phyloP scores from a whole-genome alignment of 306 rosid species.

The Adenanthera pavonina region DNA sequence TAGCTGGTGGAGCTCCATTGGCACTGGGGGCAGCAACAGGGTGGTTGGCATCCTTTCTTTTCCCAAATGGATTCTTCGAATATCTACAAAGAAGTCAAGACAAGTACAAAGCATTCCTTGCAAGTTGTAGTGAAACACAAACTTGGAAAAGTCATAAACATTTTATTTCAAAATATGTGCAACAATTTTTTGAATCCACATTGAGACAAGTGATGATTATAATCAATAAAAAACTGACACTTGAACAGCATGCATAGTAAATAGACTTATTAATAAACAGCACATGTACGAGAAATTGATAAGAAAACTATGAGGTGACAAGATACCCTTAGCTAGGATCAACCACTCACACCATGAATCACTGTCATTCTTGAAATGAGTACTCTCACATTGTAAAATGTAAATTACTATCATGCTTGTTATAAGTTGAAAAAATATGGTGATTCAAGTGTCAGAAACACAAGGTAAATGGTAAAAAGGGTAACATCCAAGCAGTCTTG shows the following conservation, averaged over 20 bases:
- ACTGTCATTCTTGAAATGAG: background rate
- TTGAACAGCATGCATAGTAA: background rate
- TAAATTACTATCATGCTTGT: background rate
- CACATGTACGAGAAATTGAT: background rate
- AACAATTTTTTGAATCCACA: background rate
- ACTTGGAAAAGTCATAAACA: constrained; percentile 30
- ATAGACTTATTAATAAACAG: background rate
- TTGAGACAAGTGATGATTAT: background rate
- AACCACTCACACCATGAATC: background rate
- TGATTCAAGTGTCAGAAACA: background rate
- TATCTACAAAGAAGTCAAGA: constrained; percentile 74
- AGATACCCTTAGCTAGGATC: background rate
- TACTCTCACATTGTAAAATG: background rate
- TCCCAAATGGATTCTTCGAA: constrained; percentile 97
- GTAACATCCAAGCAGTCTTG: background rate
- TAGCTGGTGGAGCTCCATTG: constrained; percentile 74
- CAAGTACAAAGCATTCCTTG: constrained; percentile 38
- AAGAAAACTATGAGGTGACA: background rate
- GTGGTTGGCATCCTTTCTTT: constrained; percentile 75
- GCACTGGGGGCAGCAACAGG: constrained; percentile 57
- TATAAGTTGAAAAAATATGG: background rate
- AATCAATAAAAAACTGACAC: background rate
- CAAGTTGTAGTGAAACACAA: constrained; percentile 12
- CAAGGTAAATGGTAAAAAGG: background rate
- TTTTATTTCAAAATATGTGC: constrained; percentile 10